Evolutionary conservation across 192 early-diverging fungal genomes (phyloP).

Genomic region (Funneliformis mosseae): DNA sequence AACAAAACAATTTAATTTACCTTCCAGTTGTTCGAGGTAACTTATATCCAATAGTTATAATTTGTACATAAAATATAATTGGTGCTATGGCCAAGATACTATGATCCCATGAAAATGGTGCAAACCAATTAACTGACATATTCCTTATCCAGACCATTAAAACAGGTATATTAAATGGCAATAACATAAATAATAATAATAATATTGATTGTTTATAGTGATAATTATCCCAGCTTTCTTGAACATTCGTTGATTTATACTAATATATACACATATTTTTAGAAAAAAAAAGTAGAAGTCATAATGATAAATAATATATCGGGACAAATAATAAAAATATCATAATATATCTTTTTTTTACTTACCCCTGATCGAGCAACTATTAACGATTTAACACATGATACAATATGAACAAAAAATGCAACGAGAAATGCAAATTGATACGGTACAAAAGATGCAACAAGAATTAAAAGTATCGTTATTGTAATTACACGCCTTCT

Average conservation of each 20-base stretch:
- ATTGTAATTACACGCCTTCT: slow-evolving; percentile 51
- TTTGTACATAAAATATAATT: slow-evolving; percentile 60
- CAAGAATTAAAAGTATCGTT: slow-evolving; percentile 53
- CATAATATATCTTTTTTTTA: background rate
- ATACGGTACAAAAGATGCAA: slow-evolving; percentile 68
- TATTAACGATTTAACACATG: slow-evolving; percentile 49
- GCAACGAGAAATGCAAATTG: slow-evolving; percentile 76
- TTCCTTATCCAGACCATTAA: slow-evolving; percentile 82
- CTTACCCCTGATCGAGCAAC: slow-evolving; percentile 40
- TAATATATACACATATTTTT: background rate
- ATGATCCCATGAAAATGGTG: slow-evolving; percentile 78
- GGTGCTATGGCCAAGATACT: slow-evolving; percentile 60
- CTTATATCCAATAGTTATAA: slow-evolving; percentile 55
- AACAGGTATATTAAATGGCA: slow-evolving; percentile 77
- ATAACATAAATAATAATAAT: slow-evolving; percentile 66
- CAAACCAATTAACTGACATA: slow-evolving; percentile 78
- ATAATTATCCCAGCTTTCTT: slow-evolving; percentile 52
- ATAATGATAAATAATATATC: background rate
- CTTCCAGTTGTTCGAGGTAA: slow-evolving; percentile 55
- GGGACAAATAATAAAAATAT: background rate
- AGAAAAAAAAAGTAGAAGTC: background rate
- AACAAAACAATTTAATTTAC: slow-evolving; percentile 9
- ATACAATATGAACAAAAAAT: slow-evolving; percentile 58
- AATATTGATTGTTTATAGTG: slow-evolving; percentile 71
- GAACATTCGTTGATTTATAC: slow-evolving; percentile 29